These are phyloP conservation scores for Massospora cicadina DNA, from an alignment of 371 early-diverging fungal genomes.

Conservation along the genomic window DNA sequence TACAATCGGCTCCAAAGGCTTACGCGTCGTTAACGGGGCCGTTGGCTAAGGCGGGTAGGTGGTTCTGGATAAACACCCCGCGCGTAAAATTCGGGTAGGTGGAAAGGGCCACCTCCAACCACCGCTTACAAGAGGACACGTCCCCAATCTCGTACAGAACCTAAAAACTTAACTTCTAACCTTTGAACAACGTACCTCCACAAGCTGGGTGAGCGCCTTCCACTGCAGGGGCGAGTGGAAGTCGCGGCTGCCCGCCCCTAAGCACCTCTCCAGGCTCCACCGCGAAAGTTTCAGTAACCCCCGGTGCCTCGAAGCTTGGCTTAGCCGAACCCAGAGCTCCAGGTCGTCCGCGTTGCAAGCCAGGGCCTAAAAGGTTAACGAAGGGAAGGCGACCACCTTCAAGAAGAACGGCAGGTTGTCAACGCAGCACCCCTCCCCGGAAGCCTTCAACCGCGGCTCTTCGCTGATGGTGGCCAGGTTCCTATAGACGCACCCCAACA, in stretches of 20 bases:
- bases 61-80: not conserved
- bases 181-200: not conserved
- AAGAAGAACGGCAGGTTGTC: not conserved
- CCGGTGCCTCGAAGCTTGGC: not conserved
- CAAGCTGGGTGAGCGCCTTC: not conserved
- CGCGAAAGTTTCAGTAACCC: not conserved
- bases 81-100: not conserved
- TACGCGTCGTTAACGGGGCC: not conserved
- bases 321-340: not conserved
- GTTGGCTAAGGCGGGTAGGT: too few species aligned
- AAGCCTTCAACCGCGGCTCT: not conserved
- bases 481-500: not conserved
- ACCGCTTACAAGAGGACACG: not conserved
- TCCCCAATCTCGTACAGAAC: conserved; percentile 4
- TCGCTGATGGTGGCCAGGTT: not conserved
- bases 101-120: not conserved
- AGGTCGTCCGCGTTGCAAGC: not conserved
- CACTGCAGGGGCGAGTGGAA: not conserved
- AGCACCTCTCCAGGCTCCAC: not conserved
- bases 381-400: not conserved
- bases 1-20: too few species aligned
- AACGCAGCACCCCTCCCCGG: not conserved
- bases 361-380: not conserved
- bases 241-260: not conserved
- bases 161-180: not conserved